phyloP scores from a whole-genome alignment of 1,284 basidiomycete genomes.

The Sanghuangporus sanghuang region DNA sequence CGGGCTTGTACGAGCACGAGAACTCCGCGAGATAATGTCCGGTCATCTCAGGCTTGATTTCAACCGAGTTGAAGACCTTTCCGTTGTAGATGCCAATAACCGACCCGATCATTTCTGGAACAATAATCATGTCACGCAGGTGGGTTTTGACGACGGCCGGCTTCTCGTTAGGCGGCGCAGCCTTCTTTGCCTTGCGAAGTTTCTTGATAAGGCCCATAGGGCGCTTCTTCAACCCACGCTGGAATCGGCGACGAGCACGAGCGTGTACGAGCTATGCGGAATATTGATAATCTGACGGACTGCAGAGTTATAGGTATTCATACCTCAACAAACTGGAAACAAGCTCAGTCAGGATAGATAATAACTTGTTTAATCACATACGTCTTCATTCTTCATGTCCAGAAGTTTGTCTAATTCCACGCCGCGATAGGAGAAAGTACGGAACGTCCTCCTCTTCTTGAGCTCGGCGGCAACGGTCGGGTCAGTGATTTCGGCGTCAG shows the following conservation, averaged over 20 bases:
- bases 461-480: conserved; percentile 86
- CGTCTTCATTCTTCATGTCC: conserved; percentile 93
- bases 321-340: conserved; percentile 69
- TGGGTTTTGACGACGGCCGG: conserved; percentile 99
- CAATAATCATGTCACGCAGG: conserved; percentile 99
- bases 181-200: conserved; percentile 99
- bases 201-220: conserved; percentile 99
- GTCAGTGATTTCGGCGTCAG: conserved; percentile 79
- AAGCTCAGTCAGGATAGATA: conserved; percentile 5
- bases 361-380: conserved; percentile 33
- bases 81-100: conserved; percentile 98
- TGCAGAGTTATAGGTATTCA: conserved; percentile 22
- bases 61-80: conserved; percentile 95
- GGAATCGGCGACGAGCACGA: conserved; percentile 97
- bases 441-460: conserved; percentile 98
- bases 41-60: conserved; percentile 99
- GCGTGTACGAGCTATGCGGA: conserved; percentile 84
- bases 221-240: conserved; percentile 97
- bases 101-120: conserved; percentile 99
- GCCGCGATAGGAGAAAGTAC: conserved; percentile 98
- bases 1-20: conserved; percentile 94
- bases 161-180: conserved; percentile 97
- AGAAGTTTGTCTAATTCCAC: conserved; percentile 96
- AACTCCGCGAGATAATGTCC: conserved; percentile 99
- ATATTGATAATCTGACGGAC: conserved; percentile 14